Percentiles rank a stretch among this genome's conserved stretches.
phyloP scores from a whole-genome alignment of 1,284 basidiomycete species.

The Porodaedalea pini region DNA sequence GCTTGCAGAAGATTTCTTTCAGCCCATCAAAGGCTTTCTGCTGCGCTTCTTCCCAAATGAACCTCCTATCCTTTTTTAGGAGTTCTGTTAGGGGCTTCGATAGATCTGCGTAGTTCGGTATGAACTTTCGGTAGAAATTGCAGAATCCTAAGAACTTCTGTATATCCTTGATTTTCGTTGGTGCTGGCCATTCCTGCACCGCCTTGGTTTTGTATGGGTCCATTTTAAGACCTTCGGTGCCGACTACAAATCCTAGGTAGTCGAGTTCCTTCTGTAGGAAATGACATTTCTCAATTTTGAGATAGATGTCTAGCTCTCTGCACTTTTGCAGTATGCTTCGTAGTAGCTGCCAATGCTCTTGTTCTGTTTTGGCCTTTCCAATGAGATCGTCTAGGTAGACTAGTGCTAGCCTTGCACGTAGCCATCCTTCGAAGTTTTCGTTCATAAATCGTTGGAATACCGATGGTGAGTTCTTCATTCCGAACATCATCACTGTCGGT shows the following conservation, averaged over 20 bases:
- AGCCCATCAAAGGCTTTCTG: conserved; percentile 30
- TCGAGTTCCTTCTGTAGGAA: conserved; percentile 25
- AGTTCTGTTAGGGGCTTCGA: conserved; percentile 27
- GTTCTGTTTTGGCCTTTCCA: conserved; percentile 2
- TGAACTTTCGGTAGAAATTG: conserved; percentile 26
- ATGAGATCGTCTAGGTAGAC: conserved; percentile 24
- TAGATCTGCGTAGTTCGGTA: conserved; percentile 31
- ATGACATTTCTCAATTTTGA: conserved; percentile 30
- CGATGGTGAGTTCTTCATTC: conserved; percentile 38
- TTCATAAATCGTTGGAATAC: conserved; percentile 30
- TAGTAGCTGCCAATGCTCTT: conserved; percentile 24
- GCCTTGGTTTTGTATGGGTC: conserved; percentile 24
- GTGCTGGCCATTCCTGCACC: conserved; percentile 26
- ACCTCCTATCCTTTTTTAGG: conserved; percentile 21
- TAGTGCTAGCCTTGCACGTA: conserved; percentile 1
- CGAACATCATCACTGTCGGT: conserved; percentile 34
- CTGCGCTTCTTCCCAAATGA: conserved; percentile 21
- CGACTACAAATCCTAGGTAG: conserved; percentile 18
- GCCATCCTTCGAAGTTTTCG: conserved; percentile 17
- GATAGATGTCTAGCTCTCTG: conserved; percentile 18
- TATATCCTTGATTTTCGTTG: conserved; percentile 21
- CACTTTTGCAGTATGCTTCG: conserved; percentile 26
- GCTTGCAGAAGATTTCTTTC: conserved; percentile 26
- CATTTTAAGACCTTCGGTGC: conserved; percentile 21
- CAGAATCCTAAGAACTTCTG: conserved; percentile 25